Conservation (phyloP, 495 filamentous ascomycete genomes). For the Recurvomyces mirabilis region DNA sequence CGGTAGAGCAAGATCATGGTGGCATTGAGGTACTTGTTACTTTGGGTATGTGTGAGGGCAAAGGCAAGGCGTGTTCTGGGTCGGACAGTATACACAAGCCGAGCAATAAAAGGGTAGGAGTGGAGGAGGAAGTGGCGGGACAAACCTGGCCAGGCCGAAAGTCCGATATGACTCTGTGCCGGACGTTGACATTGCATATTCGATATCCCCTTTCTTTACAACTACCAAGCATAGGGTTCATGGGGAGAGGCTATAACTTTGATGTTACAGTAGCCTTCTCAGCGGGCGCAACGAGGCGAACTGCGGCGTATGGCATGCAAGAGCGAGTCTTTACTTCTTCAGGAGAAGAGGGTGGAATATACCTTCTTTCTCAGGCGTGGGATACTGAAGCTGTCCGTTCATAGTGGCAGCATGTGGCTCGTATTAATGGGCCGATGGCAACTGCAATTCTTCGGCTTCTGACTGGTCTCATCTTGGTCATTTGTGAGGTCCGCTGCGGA, state of each 20-base stretch:
- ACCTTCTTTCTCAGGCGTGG: not conserved
- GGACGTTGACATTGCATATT: not conserved
- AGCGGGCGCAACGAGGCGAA: constrained; percentile 4
- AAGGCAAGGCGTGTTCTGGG: too few species aligned
- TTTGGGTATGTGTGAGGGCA: not conserved
- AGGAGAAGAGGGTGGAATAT: not conserved
- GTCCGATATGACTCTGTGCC: too few species aligned
- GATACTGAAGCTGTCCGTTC: not conserved
- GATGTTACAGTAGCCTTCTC: not conserved
- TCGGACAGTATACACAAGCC: too few species aligned
- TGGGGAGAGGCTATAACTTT: too few species aligned
- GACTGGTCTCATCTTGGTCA: too few species aligned
- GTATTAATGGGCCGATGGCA: not conserved
- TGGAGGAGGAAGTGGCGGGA: too few species aligned
- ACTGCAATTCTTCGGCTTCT: too few species aligned
- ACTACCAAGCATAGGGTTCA: constrained; percentile 2
- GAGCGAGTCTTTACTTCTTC: not conserved
- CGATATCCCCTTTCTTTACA: constrained; percentile 11
- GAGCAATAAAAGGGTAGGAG: too few species aligned
- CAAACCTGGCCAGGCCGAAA: too few species aligned
- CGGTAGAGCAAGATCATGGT: too few species aligned
- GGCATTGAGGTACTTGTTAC: not conserved
- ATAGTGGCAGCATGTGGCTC: not conserved
- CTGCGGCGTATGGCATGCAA: not conserved
- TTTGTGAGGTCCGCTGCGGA: too few species aligned